Base-by-base conservation (phyloP, 257 asterid species). In the Nicotiana noctiflora region DNA sequence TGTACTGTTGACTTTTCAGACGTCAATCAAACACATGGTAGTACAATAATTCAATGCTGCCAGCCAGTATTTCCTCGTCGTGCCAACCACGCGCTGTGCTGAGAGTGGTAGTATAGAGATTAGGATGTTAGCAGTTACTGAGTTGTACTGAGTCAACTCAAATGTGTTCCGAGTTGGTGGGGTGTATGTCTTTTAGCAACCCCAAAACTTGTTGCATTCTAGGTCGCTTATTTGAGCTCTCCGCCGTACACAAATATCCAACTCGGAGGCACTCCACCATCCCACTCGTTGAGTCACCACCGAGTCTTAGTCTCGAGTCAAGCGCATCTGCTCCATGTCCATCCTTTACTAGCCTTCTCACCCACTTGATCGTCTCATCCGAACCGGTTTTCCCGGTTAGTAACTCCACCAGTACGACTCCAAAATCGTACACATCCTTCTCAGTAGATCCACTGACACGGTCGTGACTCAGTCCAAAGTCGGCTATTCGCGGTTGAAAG, bases 211-310 rank as follows among this genome's bases (percentile, higher is more conserved):
- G 99, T 59, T 90, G 96, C 98, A 95, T 93, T 0, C 90, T 87
- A 11, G 98, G 99, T 83, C 99, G 79, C 84, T 95, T 95, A 21
- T 82, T 91, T 23, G 94, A 83, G 23, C 72, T 64, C 85, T 93
- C 98, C 53, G 98, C 96, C 82, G 98, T 95, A 62, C 99, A 95
- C 86, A 95, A 76, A 82, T 91, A 93, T 68, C 96, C 95, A 18
- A 95, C 92, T 63, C 97, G 93, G 78, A 95, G 95, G 74, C 97
- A 91, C 89, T 92, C 97, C 76, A 89, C 93, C 99, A 93, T 93
- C 89, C 83, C 88, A 81, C 85, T 86, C 89, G 82, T 90, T 3
- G 93, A 86, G 86, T 90, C 97, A 9, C 85, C 87, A 31, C 85
- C 82, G 19, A 77, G 84, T 21, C 83, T 88, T 81, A 95, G 82